phyloP scores from a whole-genome alignment of 2,329 filamentous ascomycete genomes.

The Thermothelomyces thermophilus region DNA sequence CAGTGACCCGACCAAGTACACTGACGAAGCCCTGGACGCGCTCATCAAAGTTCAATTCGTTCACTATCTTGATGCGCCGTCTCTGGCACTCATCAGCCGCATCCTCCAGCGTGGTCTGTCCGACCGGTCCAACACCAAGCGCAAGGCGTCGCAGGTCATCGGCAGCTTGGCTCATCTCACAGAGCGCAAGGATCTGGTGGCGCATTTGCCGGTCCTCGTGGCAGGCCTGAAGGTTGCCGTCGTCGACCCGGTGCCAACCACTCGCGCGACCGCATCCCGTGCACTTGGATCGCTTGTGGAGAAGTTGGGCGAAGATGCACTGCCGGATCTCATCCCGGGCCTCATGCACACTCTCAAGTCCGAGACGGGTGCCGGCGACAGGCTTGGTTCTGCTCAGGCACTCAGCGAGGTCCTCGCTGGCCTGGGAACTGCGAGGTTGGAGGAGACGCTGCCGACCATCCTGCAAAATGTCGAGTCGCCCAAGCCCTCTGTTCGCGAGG shows the following conservation, averaged over 20 bases:
- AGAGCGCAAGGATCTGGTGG: conserved; percentile 86
- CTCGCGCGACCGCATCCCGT: conserved; percentile 90
- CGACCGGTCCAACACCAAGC: conserved; percentile 89
- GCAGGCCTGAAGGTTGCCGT: conserved; percentile 82
- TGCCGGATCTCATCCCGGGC: conserved; percentile 94
- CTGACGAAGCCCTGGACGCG: conserved; percentile 85
- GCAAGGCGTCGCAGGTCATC: conserved; percentile 95
- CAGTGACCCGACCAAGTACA: conserved; percentile 95
- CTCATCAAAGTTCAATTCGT: conserved; percentile 98
- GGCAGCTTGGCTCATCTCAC: conserved; percentile 95
- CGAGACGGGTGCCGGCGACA: conserved; percentile 91
- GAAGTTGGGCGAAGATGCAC: conserved; percentile 92
- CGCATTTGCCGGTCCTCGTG: conserved; percentile 86
- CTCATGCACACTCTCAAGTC: conserved; percentile 98
- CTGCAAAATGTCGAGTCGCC: conserved; percentile 90
- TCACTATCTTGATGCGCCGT: conserved; percentile 96
- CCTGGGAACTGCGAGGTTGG: conserved; percentile 81
- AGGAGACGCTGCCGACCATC: conserved; percentile 94
- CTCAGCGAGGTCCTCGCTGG: conserved; percentile 94
- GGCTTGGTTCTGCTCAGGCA: conserved; percentile 91
- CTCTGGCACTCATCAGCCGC: conserved; percentile 86
- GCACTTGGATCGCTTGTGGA: conserved; percentile 94
- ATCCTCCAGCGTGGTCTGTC: conserved; percentile 89
- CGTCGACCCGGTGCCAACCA: conserved; percentile 93
- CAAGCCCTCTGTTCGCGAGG: conserved; percentile 86